Conservation (phyloP, 169 alveolate species). For the Besnoitia besnoiti region DNA sequence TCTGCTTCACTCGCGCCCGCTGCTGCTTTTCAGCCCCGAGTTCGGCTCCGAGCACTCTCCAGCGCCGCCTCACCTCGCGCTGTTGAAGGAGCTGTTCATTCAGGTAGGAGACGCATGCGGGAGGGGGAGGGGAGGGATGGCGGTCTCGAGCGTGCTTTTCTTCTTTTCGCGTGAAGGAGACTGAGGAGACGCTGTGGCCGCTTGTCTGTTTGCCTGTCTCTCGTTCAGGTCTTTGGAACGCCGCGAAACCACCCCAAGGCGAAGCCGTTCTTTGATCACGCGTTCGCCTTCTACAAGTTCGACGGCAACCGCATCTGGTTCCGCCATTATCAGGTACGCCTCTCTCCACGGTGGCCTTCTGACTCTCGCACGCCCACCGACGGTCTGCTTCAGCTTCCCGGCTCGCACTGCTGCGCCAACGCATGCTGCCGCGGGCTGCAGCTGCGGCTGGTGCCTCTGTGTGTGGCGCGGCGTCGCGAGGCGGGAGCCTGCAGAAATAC, state of each 20-base stretch:
- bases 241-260: constrained; percentile 97
- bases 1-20: constrained; percentile 91
- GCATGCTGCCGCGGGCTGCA: background rate
- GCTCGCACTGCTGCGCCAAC: too few relatives aligned
- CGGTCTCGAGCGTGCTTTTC: background rate
- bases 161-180: background rate
- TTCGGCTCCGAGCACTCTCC: constrained; percentile 46
- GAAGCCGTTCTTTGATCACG: constrained; percentile 95
- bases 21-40: constrained; percentile 74
- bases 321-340: constrained; percentile 83
- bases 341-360: background rate
- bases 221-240: constrained; percentile 87
- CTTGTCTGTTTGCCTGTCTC: background rate
- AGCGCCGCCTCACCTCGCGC: constrained; percentile 60
- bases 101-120: constrained; percentile 72
- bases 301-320: constrained; percentile 88
- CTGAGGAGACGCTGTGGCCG: background rate
- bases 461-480: too few relatives aligned
- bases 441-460: background rate
- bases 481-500: too few relatives aligned
- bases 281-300: constrained; percentile 82
- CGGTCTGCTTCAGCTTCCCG: too few relatives aligned
- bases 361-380: background rate
- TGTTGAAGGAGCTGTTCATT: constrained; percentile 71
- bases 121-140: background rate